Conservation (phyloP, 371 early-diverging fungal species). For the Syncephalastrum contaminatum region DNA sequence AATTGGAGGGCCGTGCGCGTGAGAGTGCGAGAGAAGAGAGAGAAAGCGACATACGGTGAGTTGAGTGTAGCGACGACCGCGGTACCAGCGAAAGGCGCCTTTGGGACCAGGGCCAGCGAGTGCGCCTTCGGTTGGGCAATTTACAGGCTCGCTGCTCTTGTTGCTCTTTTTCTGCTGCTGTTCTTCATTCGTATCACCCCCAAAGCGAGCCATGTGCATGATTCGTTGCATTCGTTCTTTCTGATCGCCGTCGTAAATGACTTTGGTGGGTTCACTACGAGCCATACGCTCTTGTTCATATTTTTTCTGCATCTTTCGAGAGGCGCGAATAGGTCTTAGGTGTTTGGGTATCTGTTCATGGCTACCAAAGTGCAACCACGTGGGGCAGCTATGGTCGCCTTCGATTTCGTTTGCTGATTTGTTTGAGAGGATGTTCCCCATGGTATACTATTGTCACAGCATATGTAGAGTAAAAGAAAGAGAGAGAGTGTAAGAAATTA, state of each 20-base stretch:
- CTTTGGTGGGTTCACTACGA: background rate
- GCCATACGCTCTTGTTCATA: background rate
- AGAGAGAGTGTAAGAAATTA: too few relatives aligned
- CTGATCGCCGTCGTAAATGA: background rate
- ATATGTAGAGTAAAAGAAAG: background rate
- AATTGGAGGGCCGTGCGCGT: background rate
- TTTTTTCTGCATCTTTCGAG: conserved; percentile 6
- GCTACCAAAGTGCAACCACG: background rate
- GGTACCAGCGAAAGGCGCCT: conserved; percentile 32
- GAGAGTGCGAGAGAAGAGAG: background rate
- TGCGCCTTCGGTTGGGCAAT: conserved; percentile 1
- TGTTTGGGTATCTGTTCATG: conserved; percentile 11
- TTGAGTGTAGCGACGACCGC: conserved; percentile 21
- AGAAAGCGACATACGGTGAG: background rate
- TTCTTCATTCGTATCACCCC: background rate
- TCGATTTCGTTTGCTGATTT: conserved; percentile 1
- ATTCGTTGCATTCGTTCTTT: conserved; percentile 3
- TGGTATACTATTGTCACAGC: conserved; percentile 4
- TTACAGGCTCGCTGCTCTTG: background rate
- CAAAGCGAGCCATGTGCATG: background rate
- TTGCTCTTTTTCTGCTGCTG: background rate
- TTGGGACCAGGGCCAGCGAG: conserved; percentile 20
- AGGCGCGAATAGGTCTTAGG: conserved; percentile 8
- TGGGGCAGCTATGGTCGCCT: background rate
- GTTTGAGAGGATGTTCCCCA: conserved; percentile 1